phyloP scores from a whole-genome alignment of 2,329 filamentous ascomycete species.

The Nannizziopsis barbatae region DNA sequence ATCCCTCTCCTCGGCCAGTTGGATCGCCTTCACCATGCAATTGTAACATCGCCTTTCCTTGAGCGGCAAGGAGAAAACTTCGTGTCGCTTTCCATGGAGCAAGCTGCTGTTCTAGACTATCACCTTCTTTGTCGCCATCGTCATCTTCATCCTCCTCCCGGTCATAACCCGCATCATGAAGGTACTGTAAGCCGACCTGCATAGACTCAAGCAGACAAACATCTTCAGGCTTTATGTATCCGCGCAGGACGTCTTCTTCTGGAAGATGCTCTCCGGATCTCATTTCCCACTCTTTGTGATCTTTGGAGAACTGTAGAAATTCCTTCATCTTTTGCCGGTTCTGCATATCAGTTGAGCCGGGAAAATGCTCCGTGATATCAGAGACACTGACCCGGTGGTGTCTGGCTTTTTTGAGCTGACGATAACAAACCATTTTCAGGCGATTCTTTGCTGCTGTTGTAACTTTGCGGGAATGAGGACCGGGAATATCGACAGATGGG shows the following conservation, averaged over 20 bases:
- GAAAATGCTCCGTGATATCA: constrained; percentile 86
- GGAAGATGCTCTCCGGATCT: constrained; percentile 61
- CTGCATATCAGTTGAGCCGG: constrained; percentile 85
- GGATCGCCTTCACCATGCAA: constrained; percentile 91
- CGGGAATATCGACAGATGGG: constrained; percentile 82
- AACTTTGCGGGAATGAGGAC: constrained; percentile 85
- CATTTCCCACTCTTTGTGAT: constrained; percentile 76
- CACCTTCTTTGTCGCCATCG: constrained; percentile 55
- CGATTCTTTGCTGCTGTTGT: constrained; percentile 95
- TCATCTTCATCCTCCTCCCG: constrained; percentile 53
- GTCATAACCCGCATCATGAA: constrained; percentile 82
- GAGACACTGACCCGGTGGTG: constrained; percentile 59
- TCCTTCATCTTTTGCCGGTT: constrained; percentile 96
- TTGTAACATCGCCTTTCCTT: constrained; percentile 92
- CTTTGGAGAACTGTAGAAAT: constrained; percentile 83
- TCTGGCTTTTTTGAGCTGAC: constrained; percentile 67
- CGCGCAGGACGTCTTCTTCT: constrained; percentile 67
- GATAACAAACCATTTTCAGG: constrained; percentile 89
- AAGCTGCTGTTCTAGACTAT: constrained; percentile 75
- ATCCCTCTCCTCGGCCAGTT: constrained; percentile 81
- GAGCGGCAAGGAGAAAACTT: constrained; percentile 86
- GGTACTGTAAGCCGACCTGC: constrained; percentile 85
- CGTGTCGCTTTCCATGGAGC: constrained; percentile 95
- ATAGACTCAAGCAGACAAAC: constrained; percentile 91
- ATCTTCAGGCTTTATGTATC: constrained; percentile 90